Percentiles rank a stretch among this genome's conserved stretches.
Conservation (phyloP, 1,284 basidiomycete genomes). For the Cerrena zonata region DNA sequence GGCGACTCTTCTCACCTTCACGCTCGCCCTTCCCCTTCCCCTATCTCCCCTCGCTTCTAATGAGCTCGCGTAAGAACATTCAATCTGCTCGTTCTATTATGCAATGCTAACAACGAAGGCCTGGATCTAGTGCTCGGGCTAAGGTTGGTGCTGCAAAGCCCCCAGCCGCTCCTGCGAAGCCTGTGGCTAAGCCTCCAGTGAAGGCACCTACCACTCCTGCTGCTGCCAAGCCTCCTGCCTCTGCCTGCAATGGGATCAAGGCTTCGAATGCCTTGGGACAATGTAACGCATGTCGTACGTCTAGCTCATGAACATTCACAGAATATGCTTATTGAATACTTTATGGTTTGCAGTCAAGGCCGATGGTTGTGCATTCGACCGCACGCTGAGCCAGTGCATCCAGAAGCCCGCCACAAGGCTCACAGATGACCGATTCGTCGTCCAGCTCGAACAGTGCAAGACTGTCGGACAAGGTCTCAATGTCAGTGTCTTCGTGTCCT, state of each 20-base stretch:
- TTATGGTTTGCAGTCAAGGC: background rate
- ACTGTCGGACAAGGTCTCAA: too few relatives aligned
- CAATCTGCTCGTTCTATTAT: too few relatives aligned
- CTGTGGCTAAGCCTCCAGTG: background rate
- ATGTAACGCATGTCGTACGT: background rate
- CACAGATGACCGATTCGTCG: too few relatives aligned
- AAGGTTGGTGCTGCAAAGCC: background rate
- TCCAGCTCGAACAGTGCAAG: too few relatives aligned
- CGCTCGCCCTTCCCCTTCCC: background rate
- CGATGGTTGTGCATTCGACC: background rate
- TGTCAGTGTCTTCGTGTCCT: too few relatives aligned
- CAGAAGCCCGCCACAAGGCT: background rate
- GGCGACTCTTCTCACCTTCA: background rate
- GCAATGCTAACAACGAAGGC: too few relatives aligned
- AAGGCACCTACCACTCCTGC: background rate
- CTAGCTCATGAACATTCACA: too few relatives aligned
- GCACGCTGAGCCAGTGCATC: background rate
- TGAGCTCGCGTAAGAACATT: background rate
- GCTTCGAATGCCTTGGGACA: background rate
- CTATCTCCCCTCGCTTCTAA: background rate
- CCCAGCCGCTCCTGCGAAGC: background rate
- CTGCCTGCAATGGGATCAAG: background rate
- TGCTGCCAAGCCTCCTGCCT: too few relatives aligned
- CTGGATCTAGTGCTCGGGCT: background rate
- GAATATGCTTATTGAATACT: too few relatives aligned